Conservation (phyloP, 805 yeast genomes). For the Schwanniomyces occidentalis region DNA sequence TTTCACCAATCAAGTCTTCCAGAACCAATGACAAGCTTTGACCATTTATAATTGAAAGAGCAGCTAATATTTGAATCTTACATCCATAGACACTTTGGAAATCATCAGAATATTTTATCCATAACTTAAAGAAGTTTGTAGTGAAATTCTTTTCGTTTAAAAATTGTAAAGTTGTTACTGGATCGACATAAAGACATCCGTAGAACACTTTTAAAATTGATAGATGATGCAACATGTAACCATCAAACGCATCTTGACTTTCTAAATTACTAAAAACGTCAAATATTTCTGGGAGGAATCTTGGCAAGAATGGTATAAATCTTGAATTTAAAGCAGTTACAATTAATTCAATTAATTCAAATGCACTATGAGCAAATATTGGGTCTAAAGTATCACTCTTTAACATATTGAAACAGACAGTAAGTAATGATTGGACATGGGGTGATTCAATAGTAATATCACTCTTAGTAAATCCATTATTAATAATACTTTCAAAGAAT, state of each 20-base stretch:
- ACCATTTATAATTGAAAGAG: constrained; percentile 40
- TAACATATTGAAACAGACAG: constrained; percentile 36
- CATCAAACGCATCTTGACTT: constrained; percentile 41
- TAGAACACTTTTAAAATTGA: constrained; percentile 46
- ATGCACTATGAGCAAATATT: constrained; percentile 38
- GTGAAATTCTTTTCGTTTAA: constrained; percentile 39
- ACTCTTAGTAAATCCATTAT: constrained; percentile 47
- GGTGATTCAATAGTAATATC: constrained; percentile 37
- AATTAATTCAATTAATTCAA: constrained; percentile 38
- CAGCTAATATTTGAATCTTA: constrained; percentile 51
- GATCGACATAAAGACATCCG: constrained; percentile 39
- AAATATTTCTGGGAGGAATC: constrained; percentile 37
- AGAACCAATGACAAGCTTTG: constrained; percentile 27
- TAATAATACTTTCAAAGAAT: constrained; percentile 56
- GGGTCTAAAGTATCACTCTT: constrained; percentile 38
- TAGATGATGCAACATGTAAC: constrained; percentile 43
- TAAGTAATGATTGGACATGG: constrained; percentile 37
- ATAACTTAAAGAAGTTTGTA: constrained; percentile 41
- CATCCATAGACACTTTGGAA: constrained; percentile 57
- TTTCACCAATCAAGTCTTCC: constrained; percentile 36
- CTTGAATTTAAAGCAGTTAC: constrained; percentile 31
- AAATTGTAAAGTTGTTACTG: constrained; percentile 35
- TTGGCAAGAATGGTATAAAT: constrained; percentile 32
- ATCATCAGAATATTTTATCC: constrained; percentile 48
- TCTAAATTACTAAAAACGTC: constrained; percentile 35